Evolutionary conservation across 148 eudicot species (phyloP).

Genomic region (Chenopodium berlandieri): DNA sequence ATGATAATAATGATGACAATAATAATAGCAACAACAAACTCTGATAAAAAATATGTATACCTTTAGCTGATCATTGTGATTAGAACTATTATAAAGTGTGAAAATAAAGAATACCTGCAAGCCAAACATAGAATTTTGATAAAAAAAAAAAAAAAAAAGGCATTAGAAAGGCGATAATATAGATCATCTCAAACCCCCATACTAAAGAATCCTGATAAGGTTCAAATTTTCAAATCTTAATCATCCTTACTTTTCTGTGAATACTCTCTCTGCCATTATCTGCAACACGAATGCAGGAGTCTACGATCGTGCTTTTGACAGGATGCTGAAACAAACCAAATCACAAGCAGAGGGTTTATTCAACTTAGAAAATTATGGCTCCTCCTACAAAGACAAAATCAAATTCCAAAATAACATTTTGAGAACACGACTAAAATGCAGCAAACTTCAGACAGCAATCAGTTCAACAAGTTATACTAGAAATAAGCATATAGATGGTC

Average conservation of each 20-base stretch:
- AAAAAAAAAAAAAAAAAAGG: background rate
- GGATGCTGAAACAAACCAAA: constrained; percentile 43
- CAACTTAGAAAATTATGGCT: background rate
- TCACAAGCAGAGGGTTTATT: background rate
- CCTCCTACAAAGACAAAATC: background rate
- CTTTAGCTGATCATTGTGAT: constrained; percentile 61
- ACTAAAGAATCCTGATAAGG: too few relatives aligned
- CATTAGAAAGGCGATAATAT: background rate
- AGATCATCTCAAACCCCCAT: background rate
- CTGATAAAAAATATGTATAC: constrained; percentile 31
- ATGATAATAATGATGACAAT: background rate
- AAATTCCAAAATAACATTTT: background rate
- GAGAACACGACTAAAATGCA: background rate
- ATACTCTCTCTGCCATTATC: constrained; percentile 62
- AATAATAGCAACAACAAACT: background rate
- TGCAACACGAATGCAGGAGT: constrained; percentile 58
- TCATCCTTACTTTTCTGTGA: constrained; percentile 45
- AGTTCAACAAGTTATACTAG: too few relatives aligned
- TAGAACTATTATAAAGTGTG: constrained; percentile 57
- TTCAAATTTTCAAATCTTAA: background rate
- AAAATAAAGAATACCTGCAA: constrained; percentile 63
- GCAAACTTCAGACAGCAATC: background rate
- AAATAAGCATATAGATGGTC: too few relatives aligned
- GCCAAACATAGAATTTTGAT: constrained; percentile 1
- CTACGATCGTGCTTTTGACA: constrained; percentile 50